These are phyloP conservation scores for Stellera chamaejasme DNA, from an alignment of 345 rosid genomes.

Conservation along the genomic window DNA sequence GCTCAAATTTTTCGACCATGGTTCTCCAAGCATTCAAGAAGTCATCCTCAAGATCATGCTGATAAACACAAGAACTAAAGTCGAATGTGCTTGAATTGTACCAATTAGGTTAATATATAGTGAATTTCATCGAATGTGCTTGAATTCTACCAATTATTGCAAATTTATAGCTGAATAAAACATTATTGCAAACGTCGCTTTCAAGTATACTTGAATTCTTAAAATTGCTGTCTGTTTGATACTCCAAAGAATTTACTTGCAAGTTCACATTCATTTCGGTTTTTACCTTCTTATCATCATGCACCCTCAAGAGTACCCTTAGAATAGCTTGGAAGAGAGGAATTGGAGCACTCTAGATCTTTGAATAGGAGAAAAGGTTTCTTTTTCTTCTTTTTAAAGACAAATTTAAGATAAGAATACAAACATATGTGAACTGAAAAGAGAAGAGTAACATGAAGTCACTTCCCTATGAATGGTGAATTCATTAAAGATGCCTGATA, in stretches of 20 bases:
- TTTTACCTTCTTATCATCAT: conserved; percentile 39
- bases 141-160: too few species aligned
- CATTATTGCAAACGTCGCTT: too few species aligned
- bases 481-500: neutral
- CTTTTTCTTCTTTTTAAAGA: neutral
- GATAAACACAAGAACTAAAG: too few species aligned
- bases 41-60: too few species aligned
- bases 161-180: too few species aligned
- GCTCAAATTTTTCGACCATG: too few species aligned
- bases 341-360: conserved; percentile 41
- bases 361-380: conserved; percentile 21
- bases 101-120: too few species aligned
- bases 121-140: too few species aligned
- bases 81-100: too few species aligned
- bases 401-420: too few species aligned
- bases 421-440: neutral
- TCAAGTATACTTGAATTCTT: conserved; percentile 5
- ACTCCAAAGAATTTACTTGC: conserved; percentile 45
- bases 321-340: conserved; percentile 41
- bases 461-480: conserved; percentile 2
- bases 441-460: neutral
- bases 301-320: conserved; percentile 26
- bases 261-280: conserved; percentile 43
- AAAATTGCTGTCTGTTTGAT: conserved; percentile 34
- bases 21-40: too few species aligned